Conservation (phyloP, 371 early-diverging fungal genomes). For the Entomophthora muscae region DNA sequence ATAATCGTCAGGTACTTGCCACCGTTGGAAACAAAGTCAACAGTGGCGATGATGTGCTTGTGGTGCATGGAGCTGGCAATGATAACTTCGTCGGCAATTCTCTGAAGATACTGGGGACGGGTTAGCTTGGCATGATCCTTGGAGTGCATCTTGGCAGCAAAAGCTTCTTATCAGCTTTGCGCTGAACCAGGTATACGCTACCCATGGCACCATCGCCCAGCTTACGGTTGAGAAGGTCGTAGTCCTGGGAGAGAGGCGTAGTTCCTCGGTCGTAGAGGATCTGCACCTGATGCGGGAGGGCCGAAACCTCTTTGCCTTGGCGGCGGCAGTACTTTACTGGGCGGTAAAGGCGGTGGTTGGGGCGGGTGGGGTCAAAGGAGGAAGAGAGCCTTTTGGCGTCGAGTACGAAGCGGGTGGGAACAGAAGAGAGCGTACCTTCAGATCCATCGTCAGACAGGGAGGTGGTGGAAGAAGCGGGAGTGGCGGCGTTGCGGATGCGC, state of each 20-base stretch:
- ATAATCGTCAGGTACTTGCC: constrained; percentile 38
- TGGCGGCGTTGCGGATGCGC: too few relatives aligned
- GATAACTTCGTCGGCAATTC: constrained; percentile 66
- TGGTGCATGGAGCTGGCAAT: constrained; percentile 64
- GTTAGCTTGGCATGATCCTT: background rate
- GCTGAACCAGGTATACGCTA: constrained; percentile 36
- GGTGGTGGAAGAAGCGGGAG: too few relatives aligned
- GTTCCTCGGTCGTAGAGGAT: background rate
- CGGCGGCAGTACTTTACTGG: background rate
- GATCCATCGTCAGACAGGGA: background rate
- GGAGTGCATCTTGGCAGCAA: constrained; percentile 63
- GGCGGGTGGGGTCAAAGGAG: background rate
- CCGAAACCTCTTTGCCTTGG: background rate
- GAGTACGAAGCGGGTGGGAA: background rate
- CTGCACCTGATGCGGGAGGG: background rate
- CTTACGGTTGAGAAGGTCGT: background rate
- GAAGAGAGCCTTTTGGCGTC: background rate
- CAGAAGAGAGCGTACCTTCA: background rate
- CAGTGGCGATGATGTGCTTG: constrained; percentile 67
- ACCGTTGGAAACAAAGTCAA: constrained; percentile 53
- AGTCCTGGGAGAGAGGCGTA: background rate
- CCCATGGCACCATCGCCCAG: constrained; percentile 60
- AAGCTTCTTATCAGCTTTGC: constrained; percentile 30
- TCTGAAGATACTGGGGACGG: constrained; percentile 37
- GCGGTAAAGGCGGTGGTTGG: background rate